Percentiles rank a stretch among this genome's conserved stretches.
Evolutionary conservation across 73 alveolate genomes (phyloP).

Genomic region (Urostyla sp.): DNA sequence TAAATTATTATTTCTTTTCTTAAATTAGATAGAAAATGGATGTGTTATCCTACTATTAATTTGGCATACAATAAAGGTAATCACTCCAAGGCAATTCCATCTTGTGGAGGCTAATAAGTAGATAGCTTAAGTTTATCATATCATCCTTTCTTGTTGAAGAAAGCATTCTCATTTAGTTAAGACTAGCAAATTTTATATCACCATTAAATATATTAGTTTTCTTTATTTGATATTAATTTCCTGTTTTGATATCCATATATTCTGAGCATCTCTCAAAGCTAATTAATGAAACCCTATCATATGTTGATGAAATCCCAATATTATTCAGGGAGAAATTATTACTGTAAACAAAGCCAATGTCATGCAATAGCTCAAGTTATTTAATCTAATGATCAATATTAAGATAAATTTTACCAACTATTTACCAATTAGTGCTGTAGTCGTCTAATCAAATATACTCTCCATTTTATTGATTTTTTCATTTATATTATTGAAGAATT

Average conservation of each 20-base stretch:
- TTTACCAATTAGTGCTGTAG: constrained; percentile 19
- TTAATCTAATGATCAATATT: not conserved
- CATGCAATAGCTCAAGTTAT: constrained; percentile 8
- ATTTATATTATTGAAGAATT: not conserved
- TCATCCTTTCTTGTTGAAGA: constrained; percentile 35
- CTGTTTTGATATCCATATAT: not conserved
- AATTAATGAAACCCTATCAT: not conserved
- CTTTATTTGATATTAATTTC: not conserved
- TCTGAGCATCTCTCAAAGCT: constrained; percentile 28
- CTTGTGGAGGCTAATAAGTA: not conserved
- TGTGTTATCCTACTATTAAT: not conserved
- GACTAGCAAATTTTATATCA: constrained; percentile 9
- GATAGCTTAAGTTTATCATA: not conserved
- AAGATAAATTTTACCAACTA: not conserved
- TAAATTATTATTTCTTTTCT: constrained; percentile 6
- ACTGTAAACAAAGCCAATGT: constrained; percentile 6
- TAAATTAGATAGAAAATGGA: constrained; percentile 1
- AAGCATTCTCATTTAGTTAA: constrained; percentile 7
- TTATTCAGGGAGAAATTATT: constrained; percentile 18
- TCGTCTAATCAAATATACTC: not conserved
- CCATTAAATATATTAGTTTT: not conserved
- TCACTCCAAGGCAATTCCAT: constrained; percentile 45
- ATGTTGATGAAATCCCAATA: not conserved
- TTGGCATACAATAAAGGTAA: constrained; percentile 31
- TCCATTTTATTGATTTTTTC: constrained; percentile 17